phyloP scores from a whole-genome alignment of 2,329 filamentous ascomycete genomes.

The Aciculosporium take region DNA sequence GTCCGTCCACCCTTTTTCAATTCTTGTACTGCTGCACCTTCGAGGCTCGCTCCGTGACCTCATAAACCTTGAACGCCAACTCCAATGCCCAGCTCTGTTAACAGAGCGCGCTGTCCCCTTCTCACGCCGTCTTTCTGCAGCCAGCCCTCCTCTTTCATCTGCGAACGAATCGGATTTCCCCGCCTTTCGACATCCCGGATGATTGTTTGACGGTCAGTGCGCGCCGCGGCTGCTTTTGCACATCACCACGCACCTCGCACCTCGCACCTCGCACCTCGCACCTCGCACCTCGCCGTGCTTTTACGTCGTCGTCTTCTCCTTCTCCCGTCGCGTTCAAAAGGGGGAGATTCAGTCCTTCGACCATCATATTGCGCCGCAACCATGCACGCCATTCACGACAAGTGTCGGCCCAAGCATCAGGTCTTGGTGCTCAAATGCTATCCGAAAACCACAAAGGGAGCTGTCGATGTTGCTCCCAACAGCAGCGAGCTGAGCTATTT shows the following conservation, averaged over 20 bases:
- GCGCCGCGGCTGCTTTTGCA: slow-evolving; percentile 3
- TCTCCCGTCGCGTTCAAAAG: not conserved
- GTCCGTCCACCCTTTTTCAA: too few relatives aligned
- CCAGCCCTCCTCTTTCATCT: not conserved
- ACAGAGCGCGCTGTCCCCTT: too few relatives aligned
- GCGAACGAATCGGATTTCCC: not conserved
- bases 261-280: too few relatives aligned
- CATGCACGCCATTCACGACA: slow-evolving; percentile 53
- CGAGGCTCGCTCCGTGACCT: not conserved
- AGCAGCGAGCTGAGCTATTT: slow-evolving; percentile 94
- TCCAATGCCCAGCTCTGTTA: too few relatives aligned
- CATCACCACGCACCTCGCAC: not conserved
- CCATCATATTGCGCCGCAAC: slow-evolving; percentile 6
- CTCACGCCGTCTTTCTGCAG: not conserved
- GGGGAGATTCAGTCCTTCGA: not conserved
- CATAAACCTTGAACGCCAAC: not conserved
- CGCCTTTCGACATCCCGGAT: not conserved
- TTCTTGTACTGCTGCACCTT: not conserved
- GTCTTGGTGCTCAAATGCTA: slow-evolving; percentile 94
- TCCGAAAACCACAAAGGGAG: slow-evolving; percentile 78
- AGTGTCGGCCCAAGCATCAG: slow-evolving; percentile 86
- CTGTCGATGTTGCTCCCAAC: slow-evolving; percentile 88
- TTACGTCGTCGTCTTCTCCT: not conserved
- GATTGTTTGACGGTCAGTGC: not conserved
- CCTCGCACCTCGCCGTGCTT: not conserved